Base-by-base conservation (phyloP, 768 basidiomycete species). In the Tremella fuciformis region DNA sequence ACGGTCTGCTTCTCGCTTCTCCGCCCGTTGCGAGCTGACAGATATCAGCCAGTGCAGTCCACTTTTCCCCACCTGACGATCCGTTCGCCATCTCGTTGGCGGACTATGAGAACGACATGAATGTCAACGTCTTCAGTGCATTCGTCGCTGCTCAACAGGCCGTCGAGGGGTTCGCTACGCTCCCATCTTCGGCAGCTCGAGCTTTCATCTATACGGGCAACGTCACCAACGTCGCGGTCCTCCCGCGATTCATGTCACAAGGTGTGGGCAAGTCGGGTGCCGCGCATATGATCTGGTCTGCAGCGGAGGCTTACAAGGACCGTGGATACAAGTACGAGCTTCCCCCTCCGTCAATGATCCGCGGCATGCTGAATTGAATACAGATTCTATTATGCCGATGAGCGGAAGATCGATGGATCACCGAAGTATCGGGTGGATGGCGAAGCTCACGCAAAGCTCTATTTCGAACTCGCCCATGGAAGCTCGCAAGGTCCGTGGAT, bases 131-230 rank as follows among this genome's bases (percentile, higher is more conserved):
- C 38, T 13, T 19, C 38, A 52, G 48, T 24, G 49, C 47, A 8
- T 60, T 41, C 29, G 41, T 60, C 19, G 63, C 63, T 53, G 63
- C 63, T 2, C 58, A 60, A 39, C 58, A 64, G 19, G 63, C 63
- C 22, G 58, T 64, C 24, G 4, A 8, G 18, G 58, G 54, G 1
- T 64, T 59, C 19, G n/a, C 29, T 2, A 18, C 59, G 37, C 58
- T 60, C 7, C 58, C 58, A 19, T 8, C 41, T 13, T 11, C 46
- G 8, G 52, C 62, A 2, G 1, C 42, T 6, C 21, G 42, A 13
- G 60, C 62, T 8, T 64, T 64, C 53, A 60, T 64, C 24, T 52
- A 55, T n/a, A 64, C 63, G 2, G 63, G 63, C 37, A 64, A 64
- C 46, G 50, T 64, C 39, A 49, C 54, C 26, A 60, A 64, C 55